These are phyloP conservation scores for Penicillium polonicum DNA, from an alignment of 2,329 filamentous ascomycete genomes.

Conservation along the genomic window DNA sequence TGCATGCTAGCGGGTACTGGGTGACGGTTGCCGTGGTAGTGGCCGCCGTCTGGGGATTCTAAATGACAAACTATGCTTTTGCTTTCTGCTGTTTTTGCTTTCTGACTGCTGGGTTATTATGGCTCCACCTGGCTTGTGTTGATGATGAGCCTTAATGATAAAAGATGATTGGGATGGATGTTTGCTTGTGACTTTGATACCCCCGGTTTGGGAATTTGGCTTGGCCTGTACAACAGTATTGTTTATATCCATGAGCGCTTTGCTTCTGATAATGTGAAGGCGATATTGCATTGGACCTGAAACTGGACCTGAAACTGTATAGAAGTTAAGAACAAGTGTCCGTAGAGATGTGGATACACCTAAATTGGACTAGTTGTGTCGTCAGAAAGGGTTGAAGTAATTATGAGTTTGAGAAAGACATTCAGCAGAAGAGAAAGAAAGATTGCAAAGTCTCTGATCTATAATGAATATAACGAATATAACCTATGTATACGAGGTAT, in stretches of 20 bases:
- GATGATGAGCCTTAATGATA: background rate
- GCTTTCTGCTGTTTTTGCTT: conserved; percentile 2
- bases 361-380: no score
- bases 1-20: conserved; percentile 45
- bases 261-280: background rate
- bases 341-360: no score
- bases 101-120: background rate
- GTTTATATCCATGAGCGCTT: background rate
- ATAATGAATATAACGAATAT: no score
- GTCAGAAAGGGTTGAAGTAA: no score
- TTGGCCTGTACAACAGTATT: conserved; percentile 4
- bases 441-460: no score
- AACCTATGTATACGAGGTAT: no score
- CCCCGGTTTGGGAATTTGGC: conserved; percentile 1
- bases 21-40: conserved; percentile 40
- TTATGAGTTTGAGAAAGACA: no score
- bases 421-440: no score
- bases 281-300: background rate
- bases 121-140: background rate
- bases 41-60: conserved; percentile 34
- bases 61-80: background rate
- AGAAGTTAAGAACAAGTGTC: no score
- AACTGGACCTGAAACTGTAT: no score
- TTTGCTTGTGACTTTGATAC: conserved; percentile 9
- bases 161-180: conserved; percentile 7